Conservation (phyloP, 176 grass and related monocot genomes). For the Bromus sterilis region DNA sequence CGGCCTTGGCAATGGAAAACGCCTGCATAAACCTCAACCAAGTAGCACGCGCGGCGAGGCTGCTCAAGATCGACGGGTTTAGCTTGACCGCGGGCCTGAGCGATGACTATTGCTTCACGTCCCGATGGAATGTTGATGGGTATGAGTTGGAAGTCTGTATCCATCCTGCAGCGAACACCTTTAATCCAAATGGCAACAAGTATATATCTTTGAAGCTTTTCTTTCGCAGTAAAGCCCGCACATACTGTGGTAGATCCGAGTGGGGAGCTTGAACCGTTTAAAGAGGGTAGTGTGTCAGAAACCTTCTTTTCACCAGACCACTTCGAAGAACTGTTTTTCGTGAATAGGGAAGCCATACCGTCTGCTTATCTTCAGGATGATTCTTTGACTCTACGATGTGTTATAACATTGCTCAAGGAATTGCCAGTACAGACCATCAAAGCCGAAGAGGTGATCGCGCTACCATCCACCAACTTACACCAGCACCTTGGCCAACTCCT, state of each 20-base stretch:
- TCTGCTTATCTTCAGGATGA: background rate
- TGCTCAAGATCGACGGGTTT: background rate
- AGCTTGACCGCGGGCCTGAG: background rate
- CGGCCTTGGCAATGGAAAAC: background rate
- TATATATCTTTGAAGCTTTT: background rate
- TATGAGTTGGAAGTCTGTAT: background rate
- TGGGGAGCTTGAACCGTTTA: background rate
- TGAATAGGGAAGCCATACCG: no score
- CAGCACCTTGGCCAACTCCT: background rate
- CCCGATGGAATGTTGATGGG: background rate
- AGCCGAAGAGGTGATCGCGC: background rate
- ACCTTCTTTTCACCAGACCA: background rate
- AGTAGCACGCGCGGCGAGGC: background rate
- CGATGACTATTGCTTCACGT: no score
- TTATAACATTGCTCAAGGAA: background rate
- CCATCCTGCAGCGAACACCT: background rate
- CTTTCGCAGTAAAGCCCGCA: background rate
- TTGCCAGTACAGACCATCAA: background rate
- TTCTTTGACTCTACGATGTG: background rate
- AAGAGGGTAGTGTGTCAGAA: rapidly evolving
- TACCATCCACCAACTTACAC: background rate
- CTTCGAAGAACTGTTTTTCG: background rate
- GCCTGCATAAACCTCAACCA: background rate
- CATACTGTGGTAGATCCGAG: background rate
- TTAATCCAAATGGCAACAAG: background rate